These are phyloP conservation scores for Calonectria multiphialidica DNA, from an alignment of 2,329 filamentous ascomycete species.

Conservation along the genomic window DNA sequence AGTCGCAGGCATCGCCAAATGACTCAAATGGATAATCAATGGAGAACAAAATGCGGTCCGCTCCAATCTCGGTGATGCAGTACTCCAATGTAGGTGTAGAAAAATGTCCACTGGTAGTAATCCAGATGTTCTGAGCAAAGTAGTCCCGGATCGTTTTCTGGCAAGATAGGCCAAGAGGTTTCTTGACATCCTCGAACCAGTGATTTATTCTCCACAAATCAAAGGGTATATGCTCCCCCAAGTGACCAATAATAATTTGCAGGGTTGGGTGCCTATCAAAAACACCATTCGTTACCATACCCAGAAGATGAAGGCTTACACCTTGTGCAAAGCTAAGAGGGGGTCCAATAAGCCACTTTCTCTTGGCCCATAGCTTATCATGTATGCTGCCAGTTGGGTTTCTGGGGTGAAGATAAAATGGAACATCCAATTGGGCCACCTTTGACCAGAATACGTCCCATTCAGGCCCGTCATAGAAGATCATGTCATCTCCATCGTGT, in stretches of 20 bases:
- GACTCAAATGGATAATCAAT: conserved; percentile 67
- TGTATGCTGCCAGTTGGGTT: conserved; percentile 68
- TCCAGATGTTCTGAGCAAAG: conserved; percentile 67
- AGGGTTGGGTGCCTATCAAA: conserved; percentile 61
- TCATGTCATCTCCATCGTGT: conserved; percentile 67
- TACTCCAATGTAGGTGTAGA: conserved; percentile 65
- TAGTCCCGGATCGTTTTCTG: conserved; percentile 65
- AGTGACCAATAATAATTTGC: conserved; percentile 60
- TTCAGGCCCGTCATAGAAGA: conserved; percentile 73
- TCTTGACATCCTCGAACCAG: conserved; percentile 69
- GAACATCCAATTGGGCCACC: conserved; percentile 70
- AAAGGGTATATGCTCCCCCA: conserved; percentile 63
- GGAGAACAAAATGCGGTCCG: conserved; percentile 64
- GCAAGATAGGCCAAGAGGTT: conserved; percentile 60
- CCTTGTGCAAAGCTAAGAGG: conserved; percentile 70
- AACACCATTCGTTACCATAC: conserved; percentile 63
- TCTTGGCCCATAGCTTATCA: conserved; percentile 69
- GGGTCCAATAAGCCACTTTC: conserved; percentile 71
- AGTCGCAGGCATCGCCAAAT: conserved; percentile 55
- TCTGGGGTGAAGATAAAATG: conserved; percentile 73
- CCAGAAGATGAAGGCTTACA: conserved; percentile 68
- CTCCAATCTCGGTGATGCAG: conserved; percentile 60
- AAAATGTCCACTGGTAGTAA: conserved; percentile 69
- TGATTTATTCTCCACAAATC: conserved; percentile 64
- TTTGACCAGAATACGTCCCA: conserved; percentile 74